Conservation (phyloP, 208 protist species). For the Naegleria fowleri region DNA sequence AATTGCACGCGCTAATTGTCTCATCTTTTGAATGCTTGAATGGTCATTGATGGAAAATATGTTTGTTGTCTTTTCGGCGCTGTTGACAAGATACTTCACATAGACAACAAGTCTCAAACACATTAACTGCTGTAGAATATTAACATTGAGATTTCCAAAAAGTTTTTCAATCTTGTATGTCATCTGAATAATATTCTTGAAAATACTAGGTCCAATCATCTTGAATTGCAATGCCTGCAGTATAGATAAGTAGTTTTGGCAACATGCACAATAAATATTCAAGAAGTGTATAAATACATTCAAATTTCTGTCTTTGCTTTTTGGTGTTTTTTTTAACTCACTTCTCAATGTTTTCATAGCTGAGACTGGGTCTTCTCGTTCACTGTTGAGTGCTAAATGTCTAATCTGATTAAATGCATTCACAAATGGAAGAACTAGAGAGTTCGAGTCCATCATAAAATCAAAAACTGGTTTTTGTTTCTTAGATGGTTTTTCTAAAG, state of each 20-base stretch:
- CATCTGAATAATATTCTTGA: not conserved
- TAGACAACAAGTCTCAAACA: not conserved
- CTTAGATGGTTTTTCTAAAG: not conserved
- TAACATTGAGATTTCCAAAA: not conserved
- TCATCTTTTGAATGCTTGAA: not conserved
- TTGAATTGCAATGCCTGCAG: not conserved
- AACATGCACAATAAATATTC: not conserved
- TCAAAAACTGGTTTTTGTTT: not conserved
- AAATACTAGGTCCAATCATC: not conserved
- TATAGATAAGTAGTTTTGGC: not conserved
- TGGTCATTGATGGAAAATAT: not conserved
- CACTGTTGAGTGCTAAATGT: not conserved
- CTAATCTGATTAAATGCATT: not conserved
- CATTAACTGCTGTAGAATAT: not conserved
- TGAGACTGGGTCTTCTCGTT: not conserved
- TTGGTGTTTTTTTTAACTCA: not conserved
- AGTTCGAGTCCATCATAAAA: not conserved
- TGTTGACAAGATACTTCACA: not conserved
- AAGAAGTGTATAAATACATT: not conserved
- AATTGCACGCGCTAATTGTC: not conserved
- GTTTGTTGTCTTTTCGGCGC: not conserved
- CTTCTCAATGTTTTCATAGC: not conserved
- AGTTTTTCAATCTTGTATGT: not conserved
- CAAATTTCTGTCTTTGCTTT: not conserved
- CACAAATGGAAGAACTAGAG: not conserved